Percentiles rank a stretch among this genome's conserved stretches.
Conservation (phyloP, 176 grass and related monocot species). For the Phyllostachys edulis region DNA sequence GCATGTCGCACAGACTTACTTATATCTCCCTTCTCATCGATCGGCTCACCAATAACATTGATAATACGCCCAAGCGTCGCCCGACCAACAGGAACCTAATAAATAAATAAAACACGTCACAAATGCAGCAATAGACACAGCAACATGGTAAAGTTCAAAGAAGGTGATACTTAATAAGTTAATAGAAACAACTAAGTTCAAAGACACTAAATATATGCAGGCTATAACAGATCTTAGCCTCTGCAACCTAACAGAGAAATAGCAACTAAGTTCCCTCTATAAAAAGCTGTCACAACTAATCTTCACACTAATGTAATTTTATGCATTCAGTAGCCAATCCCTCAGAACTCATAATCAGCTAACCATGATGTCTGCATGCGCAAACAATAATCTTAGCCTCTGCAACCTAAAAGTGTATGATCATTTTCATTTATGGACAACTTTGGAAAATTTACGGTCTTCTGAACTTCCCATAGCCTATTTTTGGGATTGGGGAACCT, state of each 20-base stretch:
- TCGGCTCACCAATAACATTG: conserved; percentile 90
- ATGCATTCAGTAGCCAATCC: neutral
- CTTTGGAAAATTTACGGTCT: neutral
- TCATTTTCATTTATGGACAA: neutral
- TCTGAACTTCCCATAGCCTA: neutral
- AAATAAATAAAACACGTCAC: neutral
- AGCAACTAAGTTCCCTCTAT: neutral
- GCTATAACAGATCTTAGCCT: neutral
- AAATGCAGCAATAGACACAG: neutral
- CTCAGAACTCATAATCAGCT: neutral
- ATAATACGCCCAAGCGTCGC: conserved; percentile 91
- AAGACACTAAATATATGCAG: neutral
- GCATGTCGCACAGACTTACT: conserved; percentile 50
- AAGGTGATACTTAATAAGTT: neutral
- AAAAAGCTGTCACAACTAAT: neutral
- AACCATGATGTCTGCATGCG: neutral
- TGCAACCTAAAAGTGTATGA: neutral
- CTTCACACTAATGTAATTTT: neutral
- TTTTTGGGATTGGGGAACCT: neutral
- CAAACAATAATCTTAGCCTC: neutral
- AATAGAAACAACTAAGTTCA: conserved; percentile 1
- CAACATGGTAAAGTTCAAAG: neutral
- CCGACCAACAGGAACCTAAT: conserved; percentile 84
- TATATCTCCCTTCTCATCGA: conserved; percentile 90
- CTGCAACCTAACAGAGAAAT: neutral